Conservation (phyloP, 495 filamentous ascomycete species). For the Eremomyces bilateralis region DNA sequence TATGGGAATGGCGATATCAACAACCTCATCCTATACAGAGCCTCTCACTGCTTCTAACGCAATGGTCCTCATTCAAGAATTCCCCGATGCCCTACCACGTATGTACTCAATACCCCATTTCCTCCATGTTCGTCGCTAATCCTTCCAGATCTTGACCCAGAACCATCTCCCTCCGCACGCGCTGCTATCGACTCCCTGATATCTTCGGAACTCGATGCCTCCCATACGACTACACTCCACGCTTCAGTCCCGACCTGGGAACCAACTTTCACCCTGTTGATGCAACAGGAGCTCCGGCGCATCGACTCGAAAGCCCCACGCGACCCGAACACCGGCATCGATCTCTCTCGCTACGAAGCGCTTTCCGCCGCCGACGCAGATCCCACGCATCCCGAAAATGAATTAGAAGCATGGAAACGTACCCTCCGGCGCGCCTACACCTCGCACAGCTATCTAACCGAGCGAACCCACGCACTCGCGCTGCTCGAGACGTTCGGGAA, state of each 20-base stretch:
- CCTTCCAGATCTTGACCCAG: constrained; percentile 6
- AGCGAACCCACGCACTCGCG: constrained; percentile 43
- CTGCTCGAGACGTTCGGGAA: constrained; percentile 63
- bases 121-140: not conserved
- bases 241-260: constrained; percentile 21
- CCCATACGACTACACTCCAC: constrained; percentile 7
- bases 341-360: constrained; percentile 65
- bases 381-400: constrained; percentile 10
- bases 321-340: constrained; percentile 21
- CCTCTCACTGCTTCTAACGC: no score
- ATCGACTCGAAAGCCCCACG: constrained; percentile 27
- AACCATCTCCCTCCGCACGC: constrained; percentile 5
- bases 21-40: no score
- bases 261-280: constrained; percentile 30
- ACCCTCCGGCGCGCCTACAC: constrained; percentile 32
- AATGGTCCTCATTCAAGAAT: constrained; percentile 9
- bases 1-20: no score
- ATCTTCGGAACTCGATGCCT: constrained; percentile 5
- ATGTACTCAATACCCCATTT: not conserved
- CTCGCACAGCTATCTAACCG: constrained; percentile 39
- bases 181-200: constrained; percentile 10
- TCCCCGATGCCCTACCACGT: constrained; percentile 5
- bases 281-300: constrained; percentile 20
- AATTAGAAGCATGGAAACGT: constrained; percentile 12
- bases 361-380: constrained; percentile 19